Evolutionary conservation across 2,329 filamentous ascomycete genomes (phyloP).

Genomic region (Pseudocercospora pini-densiflorae): DNA sequence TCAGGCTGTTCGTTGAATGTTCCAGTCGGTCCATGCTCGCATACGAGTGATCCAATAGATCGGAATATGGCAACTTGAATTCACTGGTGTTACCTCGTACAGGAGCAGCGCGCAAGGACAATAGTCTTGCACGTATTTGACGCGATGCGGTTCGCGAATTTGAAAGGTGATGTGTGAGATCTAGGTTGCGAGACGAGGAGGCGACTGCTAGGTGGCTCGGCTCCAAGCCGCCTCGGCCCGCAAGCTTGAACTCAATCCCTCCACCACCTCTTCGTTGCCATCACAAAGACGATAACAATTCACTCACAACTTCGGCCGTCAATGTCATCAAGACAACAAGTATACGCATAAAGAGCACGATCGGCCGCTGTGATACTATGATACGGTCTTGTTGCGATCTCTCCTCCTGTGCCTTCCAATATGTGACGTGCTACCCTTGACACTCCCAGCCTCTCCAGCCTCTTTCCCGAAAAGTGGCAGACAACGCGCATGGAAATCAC

Average conservation of each 20-base stretch:
- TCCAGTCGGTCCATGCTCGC: constrained; percentile 2
- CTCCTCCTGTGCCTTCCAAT: background rate
- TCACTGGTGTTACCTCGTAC: background rate
- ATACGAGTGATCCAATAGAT: background rate
- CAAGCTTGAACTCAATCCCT: background rate
- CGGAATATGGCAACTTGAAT: background rate
- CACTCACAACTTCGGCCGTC: background rate
- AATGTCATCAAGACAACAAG: background rate
- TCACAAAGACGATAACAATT: background rate
- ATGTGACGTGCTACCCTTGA: background rate
- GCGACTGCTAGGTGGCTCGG: background rate
- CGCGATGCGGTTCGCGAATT: too few species aligned
- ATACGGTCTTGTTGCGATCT: background rate
- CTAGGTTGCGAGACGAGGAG: background rate
- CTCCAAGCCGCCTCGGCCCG: background rate
- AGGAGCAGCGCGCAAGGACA: background rate
- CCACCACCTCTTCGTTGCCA: background rate
- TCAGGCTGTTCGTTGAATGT: background rate
- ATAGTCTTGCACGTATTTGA: too few species aligned
- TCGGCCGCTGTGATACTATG: background rate
- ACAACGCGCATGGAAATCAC: constrained; percentile 2
- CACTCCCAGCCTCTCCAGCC: constrained; percentile 10
- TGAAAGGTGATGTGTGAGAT: background rate
- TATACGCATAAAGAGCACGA: background rate
- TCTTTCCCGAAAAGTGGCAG: constrained; percentile 5